Conservation (phyloP, 257 asterid species). For the Galeopsis tetrahit region DNA sequence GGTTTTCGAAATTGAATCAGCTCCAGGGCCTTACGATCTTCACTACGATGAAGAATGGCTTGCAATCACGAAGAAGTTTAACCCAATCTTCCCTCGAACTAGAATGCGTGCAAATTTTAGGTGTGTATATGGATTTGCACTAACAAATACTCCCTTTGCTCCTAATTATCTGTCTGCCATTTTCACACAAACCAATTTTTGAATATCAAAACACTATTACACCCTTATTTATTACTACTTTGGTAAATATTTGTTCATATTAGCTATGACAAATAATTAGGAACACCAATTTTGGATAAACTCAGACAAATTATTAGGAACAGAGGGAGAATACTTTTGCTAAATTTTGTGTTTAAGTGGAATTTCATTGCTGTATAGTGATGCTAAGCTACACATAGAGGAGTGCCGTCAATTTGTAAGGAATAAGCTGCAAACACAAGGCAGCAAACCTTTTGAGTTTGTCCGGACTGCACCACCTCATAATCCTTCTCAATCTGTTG, state of each 20-base stretch:
- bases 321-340: not conserved
- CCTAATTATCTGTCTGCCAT: no score
- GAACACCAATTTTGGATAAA: no score
- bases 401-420: conserved; percentile 65
- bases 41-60: conserved; percentile 99
- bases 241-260: no score
- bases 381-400: conserved; percentile 53
- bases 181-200: no score
- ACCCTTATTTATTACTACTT: no score
- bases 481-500: conserved; percentile 49
- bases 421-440: conserved; percentile 65
- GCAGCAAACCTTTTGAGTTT: conserved; percentile 74
- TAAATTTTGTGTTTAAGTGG: conserved; percentile 12
- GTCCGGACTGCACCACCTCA: conserved; percentile 72
- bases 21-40: conserved; percentile 75
- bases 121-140: conserved; percentile 41
- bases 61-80: conserved; percentile 80
- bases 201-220: no score
- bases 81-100: conserved; percentile 69
- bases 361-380: conserved; percentile 48
- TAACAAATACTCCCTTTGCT: not conserved
- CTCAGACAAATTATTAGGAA: no score
- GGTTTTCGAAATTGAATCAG: conserved; percentile 84
- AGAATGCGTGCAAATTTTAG: conserved; percentile 55
- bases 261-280: no score